Evolutionary conservation across 805 yeast species (phyloP), one percentile per base, ranked within the genome.

Genomic region (Candida nonsorbophila): DNA sequence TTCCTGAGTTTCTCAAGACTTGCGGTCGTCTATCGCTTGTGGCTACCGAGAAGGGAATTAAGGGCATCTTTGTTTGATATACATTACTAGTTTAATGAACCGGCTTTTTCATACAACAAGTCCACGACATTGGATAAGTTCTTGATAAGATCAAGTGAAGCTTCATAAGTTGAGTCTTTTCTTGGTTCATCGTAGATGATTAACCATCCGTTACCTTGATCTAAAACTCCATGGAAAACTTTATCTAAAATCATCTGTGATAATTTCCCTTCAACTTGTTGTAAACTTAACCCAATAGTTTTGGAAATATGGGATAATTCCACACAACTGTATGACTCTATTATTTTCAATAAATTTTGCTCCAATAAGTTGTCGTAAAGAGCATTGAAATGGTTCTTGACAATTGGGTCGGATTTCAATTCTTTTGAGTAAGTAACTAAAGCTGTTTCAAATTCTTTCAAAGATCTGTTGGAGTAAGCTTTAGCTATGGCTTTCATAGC

Each of bases 141-240:
- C 53, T 83, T 84, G 28, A 94, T 77, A 42, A 94, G 76, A 34
- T 84, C 92, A 43, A 90, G 72, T 24, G 94, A 82, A 31, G 90
- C 78, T 40, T 82, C 92, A 51, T 90, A 92, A 28, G 94, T 79
- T 22, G 84, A 84, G 56, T 92, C 97, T 38, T 78, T 77, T 49
- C 75, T 77, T 23, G 95, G 95, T 52, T 87, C 84, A 35, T 86
- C 94, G 50, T 84, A 92, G 34, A 92, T 76, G 42, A 86, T 79
- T 46, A 92, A 71, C 95, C 97, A 92, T 6, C 98, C 98, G 53
- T 88, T 88, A 26, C 97, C 97, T 65, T 92, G 99, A 57, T 92
- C 98, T 44, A 92, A 69, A 20, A 92, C 97, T 27, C 98, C 99
- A 51, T 79, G 83, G 46, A 92, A 86, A n/a, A 87, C 84, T 49